Conservation (phyloP, 257 asterid species). For the Primulina huaijiensis region DNA sequence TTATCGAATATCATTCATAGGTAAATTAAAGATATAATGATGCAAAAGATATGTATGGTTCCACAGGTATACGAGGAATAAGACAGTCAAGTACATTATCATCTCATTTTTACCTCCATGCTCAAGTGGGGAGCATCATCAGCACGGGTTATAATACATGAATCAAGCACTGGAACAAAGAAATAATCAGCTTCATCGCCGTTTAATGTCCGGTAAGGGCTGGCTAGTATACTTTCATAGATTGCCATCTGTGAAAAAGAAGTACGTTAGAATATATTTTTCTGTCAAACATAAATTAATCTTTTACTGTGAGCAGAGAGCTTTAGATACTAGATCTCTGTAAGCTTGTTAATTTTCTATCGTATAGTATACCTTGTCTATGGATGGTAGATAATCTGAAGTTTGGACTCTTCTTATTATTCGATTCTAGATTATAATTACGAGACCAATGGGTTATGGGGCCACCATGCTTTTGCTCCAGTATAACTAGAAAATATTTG, state of each 20-base stretch:
- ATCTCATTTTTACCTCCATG: conserved; percentile 52
- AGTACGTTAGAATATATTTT: neutral
- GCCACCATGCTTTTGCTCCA: no score
- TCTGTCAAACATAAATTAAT: neutral
- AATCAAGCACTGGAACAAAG: conserved; percentile 95
- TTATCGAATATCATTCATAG: no score
- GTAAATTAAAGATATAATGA: neutral
- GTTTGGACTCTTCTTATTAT: no score
- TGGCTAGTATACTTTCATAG: conserved; percentile 82
- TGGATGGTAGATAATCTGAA: no score
- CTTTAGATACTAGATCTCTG: neutral
- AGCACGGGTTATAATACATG: conserved; percentile 89
- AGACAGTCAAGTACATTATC: neutral
- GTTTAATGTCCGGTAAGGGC: conserved; percentile 81
- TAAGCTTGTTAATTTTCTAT: neutral
- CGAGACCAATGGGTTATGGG: no score
- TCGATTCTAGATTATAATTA: no score
- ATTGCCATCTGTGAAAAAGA: conserved; percentile 65
- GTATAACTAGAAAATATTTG: no score
- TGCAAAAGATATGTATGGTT: neutral
- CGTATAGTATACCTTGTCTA: no score
- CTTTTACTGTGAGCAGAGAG: neutral
- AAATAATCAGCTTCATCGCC: conserved; percentile 94
- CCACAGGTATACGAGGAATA: neutral
- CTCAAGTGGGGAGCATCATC: conserved; percentile 93